Percentiles rank a stretch among this genome's conserved stretches.
Conservation (phyloP, 306 rosid species). For the Lathyrus aphaca region DNA sequence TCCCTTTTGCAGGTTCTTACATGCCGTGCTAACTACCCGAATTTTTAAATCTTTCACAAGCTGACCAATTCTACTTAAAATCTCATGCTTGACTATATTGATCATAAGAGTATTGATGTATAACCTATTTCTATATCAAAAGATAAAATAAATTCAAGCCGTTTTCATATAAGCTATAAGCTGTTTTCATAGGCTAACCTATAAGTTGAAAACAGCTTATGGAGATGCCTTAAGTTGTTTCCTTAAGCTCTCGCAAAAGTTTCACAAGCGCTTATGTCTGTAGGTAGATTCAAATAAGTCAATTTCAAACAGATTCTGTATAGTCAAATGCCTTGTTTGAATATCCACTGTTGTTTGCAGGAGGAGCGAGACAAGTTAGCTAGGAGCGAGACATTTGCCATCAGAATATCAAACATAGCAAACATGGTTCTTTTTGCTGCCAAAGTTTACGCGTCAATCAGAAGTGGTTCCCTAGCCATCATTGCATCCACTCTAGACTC, state of each 20-base stretch:
- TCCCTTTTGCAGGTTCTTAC: too few relatives aligned
- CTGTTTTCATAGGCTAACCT: neutral
- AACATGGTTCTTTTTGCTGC: conserved; percentile 91
- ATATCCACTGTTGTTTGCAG: conserved; percentile 47
- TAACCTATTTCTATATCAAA: neutral
- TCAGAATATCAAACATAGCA: conserved; percentile 85
- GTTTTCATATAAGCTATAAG: neutral
- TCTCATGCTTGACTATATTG: too few relatives aligned
- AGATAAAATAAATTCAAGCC: neutral
- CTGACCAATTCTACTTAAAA: too few relatives aligned
- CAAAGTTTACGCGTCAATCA: conserved; percentile 87
- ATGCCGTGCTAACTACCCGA: too few relatives aligned
- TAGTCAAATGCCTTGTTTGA: conserved; percentile 37
- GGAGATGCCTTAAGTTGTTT: neutral
- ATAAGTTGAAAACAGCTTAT: neutral
- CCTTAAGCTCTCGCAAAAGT: neutral
- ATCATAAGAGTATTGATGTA: neutral
- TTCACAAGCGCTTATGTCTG: neutral
- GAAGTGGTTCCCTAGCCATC: conserved; percentile 97
- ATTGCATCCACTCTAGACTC: conserved; percentile 98
- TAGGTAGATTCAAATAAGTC: neutral
- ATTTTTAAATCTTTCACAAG: too few relatives aligned
- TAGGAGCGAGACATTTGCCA: conserved; percentile 87
- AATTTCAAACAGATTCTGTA: neutral
- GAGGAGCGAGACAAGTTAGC: conserved; percentile 88